Conservation (phyloP, 225 moss, liverwort and hornwort genomes). For the Pseudoscleropodium purum region DNA sequence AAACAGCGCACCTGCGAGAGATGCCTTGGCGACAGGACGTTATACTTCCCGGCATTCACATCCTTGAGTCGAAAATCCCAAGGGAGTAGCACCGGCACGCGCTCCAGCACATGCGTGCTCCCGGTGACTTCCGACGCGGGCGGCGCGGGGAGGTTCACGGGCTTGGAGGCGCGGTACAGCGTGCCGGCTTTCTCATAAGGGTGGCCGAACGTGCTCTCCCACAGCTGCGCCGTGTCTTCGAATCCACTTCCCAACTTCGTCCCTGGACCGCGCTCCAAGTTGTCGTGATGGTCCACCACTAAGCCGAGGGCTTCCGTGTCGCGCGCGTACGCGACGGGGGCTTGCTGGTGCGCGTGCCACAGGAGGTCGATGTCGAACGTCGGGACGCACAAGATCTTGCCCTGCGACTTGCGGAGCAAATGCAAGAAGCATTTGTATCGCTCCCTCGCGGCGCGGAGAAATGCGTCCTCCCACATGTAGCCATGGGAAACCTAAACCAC, state of each 20-base stretch:
- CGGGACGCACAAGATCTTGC: constrained; percentile 66
- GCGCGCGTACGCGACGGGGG: constrained; percentile 58
- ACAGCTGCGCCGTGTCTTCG: constrained; percentile 55
- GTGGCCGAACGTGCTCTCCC: constrained; percentile 63
- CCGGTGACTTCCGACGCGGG: constrained; percentile 43
- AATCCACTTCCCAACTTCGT: constrained; percentile 66
- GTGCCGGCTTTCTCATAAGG: constrained; percentile 78
- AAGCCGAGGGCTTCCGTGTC: constrained; percentile 67
- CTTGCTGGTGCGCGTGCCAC: constrained; percentile 89
- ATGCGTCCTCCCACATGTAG: constrained; percentile 74
- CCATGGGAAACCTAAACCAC: constrained; percentile 55
- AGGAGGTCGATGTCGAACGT: constrained; percentile 84
- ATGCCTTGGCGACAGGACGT: constrained; percentile 31
- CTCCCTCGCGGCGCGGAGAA: constrained; percentile 47
- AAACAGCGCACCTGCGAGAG: constrained; percentile 42
- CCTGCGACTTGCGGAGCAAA: constrained; percentile 48
- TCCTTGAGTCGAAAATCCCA: constrained; percentile 57
- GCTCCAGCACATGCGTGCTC: constrained; percentile 26
- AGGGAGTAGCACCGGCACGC: constrained; percentile 45
- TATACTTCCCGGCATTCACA: constrained; percentile 38
- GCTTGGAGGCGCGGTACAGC: constrained; percentile 47
- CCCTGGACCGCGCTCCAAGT: constrained; percentile 63
- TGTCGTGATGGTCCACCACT: constrained; percentile 67
- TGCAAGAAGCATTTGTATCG: constrained; percentile 84
- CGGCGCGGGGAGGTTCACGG: constrained; percentile 58